These are phyloP conservation scores for Colletotrichum camelliae DNA, from an alignment of 2,329 filamentous ascomycete species.

Conservation along the genomic window DNA sequence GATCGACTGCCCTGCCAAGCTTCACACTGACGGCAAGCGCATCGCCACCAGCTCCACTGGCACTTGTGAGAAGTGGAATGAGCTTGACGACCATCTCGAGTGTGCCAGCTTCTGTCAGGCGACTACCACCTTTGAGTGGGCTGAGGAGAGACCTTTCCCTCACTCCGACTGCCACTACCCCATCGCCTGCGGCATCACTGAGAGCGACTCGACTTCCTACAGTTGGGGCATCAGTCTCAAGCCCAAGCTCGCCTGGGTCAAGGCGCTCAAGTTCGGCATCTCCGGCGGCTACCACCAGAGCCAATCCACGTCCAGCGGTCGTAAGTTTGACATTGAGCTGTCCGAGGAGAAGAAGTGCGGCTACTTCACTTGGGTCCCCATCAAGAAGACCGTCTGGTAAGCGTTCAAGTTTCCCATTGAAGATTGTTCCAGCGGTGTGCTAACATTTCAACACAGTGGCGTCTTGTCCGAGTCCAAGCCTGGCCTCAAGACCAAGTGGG, in stretches of 20 bases:
- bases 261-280: slow-evolving; percentile 29
- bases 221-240: slow-evolving; percentile 36
- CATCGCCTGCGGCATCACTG: slow-evolving; percentile 31
- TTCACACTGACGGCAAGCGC: background rate
- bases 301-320: background rate
- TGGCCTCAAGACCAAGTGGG: background rate
- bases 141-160: slow-evolving; percentile 39
- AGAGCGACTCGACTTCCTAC: slow-evolving; percentile 30
- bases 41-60: background rate
- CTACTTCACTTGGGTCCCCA: slow-evolving; percentile 25
- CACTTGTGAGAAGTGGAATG: background rate
- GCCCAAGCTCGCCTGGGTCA: slow-evolving; percentile 26
- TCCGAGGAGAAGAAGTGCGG: slow-evolving; percentile 12
- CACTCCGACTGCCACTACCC: slow-evolving; percentile 38
- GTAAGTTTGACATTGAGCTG: slow-evolving; percentile 1
- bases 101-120: slow-evolving; percentile 1
- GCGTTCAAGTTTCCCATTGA: background rate
- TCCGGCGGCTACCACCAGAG: slow-evolving; percentile 12
- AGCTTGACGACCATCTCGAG: background rate
- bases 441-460: background rate
- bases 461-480: slow-evolving; percentile 1
- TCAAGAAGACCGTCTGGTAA: slow-evolving; percentile 20
- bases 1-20: background rate
- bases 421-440: background rate
- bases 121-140: slow-evolving; percentile 27